Evolutionary conservation across 257 asterid genomes (phyloP).

Genomic region (Solanum chiquidenum): DNA sequence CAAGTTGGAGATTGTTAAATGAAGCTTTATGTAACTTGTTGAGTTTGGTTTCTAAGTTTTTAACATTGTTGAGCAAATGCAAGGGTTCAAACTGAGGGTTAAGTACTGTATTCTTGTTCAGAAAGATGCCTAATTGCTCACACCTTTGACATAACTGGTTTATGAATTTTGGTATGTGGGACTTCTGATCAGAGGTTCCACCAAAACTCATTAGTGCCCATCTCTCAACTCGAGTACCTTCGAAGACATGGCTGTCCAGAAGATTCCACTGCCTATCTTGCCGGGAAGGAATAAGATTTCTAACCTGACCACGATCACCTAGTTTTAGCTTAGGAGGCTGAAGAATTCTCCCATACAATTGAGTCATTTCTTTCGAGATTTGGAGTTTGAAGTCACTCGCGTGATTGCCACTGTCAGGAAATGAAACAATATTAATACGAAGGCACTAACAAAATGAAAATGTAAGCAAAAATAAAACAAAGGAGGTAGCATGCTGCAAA

Average conservation of each 20-base stretch:
- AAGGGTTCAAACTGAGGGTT: conserved; percentile 72
- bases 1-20: conserved; percentile 57
- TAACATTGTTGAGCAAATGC: conserved; percentile 70
- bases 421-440: not conserved
- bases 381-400: conserved; percentile 62
- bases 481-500: not conserved
- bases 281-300: conserved; percentile 68
- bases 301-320: conserved; percentile 67
- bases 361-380: conserved; percentile 67
- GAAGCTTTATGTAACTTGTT: conserved; percentile 50
- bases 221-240: conserved; percentile 63
- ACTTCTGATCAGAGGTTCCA: conserved; percentile 61
- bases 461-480: not conserved
- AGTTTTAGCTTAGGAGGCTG: conserved; percentile 94
- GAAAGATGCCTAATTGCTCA: conserved; percentile 68
- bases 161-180: conserved; percentile 55
- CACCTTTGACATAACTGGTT: conserved; percentile 70
- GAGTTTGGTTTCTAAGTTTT: conserved; percentile 65
- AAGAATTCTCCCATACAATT: conserved; percentile 70
- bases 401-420: conserved; percentile 50
- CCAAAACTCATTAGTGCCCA: conserved; percentile 90
- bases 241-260: conserved; percentile 76
- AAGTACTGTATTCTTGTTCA: conserved; percentile 38
- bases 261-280: conserved; percentile 93
- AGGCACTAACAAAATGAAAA: not conserved